Base-by-base conservation (phyloP, 73 alveolate genomes). In the Effrenium voratum region DNA sequence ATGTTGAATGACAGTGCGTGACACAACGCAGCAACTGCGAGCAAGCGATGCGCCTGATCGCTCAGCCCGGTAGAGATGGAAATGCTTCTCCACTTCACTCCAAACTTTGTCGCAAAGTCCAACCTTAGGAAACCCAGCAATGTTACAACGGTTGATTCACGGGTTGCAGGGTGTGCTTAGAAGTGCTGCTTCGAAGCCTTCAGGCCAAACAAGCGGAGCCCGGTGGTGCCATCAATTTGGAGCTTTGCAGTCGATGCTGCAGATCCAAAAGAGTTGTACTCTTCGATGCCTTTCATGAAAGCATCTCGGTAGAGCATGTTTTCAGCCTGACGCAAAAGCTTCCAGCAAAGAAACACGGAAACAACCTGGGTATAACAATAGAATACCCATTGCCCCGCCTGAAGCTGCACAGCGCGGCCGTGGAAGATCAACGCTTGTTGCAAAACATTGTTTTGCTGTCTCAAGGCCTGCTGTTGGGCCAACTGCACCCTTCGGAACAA, bases 401-500 rank as follows among this genome's bases (percentile, higher is more conserved):
- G 75, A 47, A 81, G 13, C 5, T 46, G 36, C 8, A 16, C 1
- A 0, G 92, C 92, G 38, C 92, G 26, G 47, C 75, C 92, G 36
- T 81, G 92, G 49, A 81, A 81, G 49, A 49, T 81, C 92, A 81
- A 32, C 5, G 75, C 13, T 60, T 81, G 46, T 30, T 81, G 92
- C 47, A 81, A 22, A 13, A 73, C 75, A 49, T 81, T 81, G 3
- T 73, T 45, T 0, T 46, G 52, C n/a, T 81, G 92, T 46, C 49
- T 81, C 52, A 81, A 36, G 15, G 92, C 70, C 10, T 70, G 75
- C 24, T 47, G 75, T 22, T 81, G 75, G n/a, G 92, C 72, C 47
- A 81, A n/a, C 41, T 81, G 92, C 92, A 81, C 49, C 52, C 92
- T 28, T 8, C 92, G 72, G n/a, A 81, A 81, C 92, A 81, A 47